Percentiles rank a stretch among this genome's conserved stretches.
These are phyloP conservation scores for Triglochin maritima DNA, from an alignment of 106 monocot genomes.

Conservation along the genomic window DNA sequence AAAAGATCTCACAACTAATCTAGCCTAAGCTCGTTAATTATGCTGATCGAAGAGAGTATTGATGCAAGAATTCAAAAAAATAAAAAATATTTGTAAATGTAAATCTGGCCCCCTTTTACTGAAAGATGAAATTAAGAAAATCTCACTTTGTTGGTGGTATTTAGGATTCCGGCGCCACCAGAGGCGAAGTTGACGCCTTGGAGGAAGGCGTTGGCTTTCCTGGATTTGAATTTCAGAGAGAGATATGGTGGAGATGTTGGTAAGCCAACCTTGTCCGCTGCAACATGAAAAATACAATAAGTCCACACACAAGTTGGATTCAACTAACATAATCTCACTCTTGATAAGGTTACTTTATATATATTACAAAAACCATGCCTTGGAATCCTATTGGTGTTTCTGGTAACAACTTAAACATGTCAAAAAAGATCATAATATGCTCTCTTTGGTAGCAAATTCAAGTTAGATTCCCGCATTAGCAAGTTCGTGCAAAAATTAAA, in stretches of 20 bases:
- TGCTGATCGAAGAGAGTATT: too few relatives aligned
- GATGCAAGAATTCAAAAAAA: too few relatives aligned
- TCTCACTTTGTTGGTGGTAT: constrained; percentile 48
- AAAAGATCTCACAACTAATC: neutral
- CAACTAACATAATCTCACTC: too few relatives aligned
- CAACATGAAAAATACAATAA: neutral
- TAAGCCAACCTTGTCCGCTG: constrained; percentile 74
- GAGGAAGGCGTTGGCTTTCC: constrained; percentile 29
- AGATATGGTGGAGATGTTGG: constrained; percentile 57
- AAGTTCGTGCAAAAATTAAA: too few relatives aligned
- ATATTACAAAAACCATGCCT: too few relatives aligned
- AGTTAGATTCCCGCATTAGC: too few relatives aligned
- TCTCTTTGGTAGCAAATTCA: too few relatives aligned
- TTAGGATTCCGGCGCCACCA: constrained; percentile 63
- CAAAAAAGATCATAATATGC: too few relatives aligned
- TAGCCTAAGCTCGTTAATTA: too few relatives aligned
- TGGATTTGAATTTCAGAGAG: constrained; percentile 20
- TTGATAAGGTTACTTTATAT: too few relatives aligned
- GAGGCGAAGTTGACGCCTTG: constrained; percentile 80
- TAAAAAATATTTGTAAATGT: neutral
- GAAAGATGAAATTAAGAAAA: neutral
- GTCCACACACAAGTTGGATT: neutral
- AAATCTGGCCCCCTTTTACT: neutral
- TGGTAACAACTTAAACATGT: too few relatives aligned
- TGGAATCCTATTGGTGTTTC: too few relatives aligned